Base-by-base conservation (phyloP, 805 yeast species). In the Kazachstania africana region DNA sequence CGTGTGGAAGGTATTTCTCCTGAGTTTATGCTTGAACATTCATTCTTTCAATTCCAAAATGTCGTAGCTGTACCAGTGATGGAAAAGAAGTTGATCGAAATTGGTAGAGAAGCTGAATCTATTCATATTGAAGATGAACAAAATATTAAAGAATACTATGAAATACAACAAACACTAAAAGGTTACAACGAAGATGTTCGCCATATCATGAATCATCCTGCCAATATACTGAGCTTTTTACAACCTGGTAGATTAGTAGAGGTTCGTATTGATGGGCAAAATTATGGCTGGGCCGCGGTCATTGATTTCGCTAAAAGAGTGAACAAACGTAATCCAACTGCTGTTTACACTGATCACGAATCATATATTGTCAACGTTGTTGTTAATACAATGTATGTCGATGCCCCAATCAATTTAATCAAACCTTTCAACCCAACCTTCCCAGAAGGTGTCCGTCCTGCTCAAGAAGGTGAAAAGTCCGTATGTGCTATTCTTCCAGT, bases 1-100 rank as follows among this genome's bases (percentile, higher is more conserved):
- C 75, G 98, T 52, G 98, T 91, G 12, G 98, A 91, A 60, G 98
- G 98, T 37, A 83, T 91, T 34, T 85, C 97, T 1, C 97, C 99
- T 0, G 98, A 91, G 55, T 91, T 80, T 42, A 87, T 91, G 96
- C 67, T 91, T 42, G 94, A 85, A 53, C 72, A 79, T 45, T 88
- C 98, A 2, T 91, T 91, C 50, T 91, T 64, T 62, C 99, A 91
- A 57, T 93, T 87, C 55, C 99, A 91, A 55, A 88, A 82, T 52
- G 83, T 88, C 8, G 72, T 88, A 12, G 73, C 93, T 16, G 94
- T 93, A 10, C 99, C 99, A 1, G 62, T 68, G 12, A 64, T 91
- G 63, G 94, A 85, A 47, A 65, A 64, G 35, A 68, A 80, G 41
- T 59, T 81, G 15, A 58, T 60, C n/a, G 72, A 65, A 22, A 55